These are phyloP conservation scores for Pseudocercospora cruenta DNA, from an alignment of 2,329 filamentous ascomycete species.

Conservation along the genomic window DNA sequence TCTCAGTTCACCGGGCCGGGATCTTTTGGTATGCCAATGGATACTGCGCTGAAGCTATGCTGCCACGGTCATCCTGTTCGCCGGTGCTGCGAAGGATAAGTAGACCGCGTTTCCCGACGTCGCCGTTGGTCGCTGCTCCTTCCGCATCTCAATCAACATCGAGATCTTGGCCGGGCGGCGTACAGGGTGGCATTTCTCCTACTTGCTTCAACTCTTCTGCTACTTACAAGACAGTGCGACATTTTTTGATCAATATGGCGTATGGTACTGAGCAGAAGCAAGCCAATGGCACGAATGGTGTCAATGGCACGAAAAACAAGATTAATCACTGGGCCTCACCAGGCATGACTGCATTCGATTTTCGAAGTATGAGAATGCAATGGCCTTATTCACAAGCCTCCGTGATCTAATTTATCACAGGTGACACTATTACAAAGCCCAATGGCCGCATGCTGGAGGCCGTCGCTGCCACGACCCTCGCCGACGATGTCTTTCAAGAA, in stretches of 20 bases:
- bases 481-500: constrained; percentile 83
- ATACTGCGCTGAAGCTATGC: constrained; percentile 8
- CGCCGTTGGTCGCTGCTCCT: not conserved
- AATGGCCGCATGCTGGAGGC: constrained; percentile 80
- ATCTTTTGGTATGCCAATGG: not conserved
- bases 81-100: constrained; percentile 25
- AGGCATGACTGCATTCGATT: constrained; percentile 58
- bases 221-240: not conserved
- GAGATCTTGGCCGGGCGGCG: constrained; percentile 19
- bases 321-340: constrained; percentile 45
- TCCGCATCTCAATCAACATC: not conserved
- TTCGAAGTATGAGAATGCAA: constrained; percentile 49
- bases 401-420: constrained; percentile 16
- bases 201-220: constrained; percentile 6
- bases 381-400: not conserved
- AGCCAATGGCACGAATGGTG: constrained; percentile 22
- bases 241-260: constrained; percentile 1
- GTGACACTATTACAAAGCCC: constrained; percentile 73
- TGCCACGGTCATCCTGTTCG: constrained; percentile 4
- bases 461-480: constrained; percentile 72
- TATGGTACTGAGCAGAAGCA: constrained; percentile 16
- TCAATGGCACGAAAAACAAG: constrained; percentile 24
- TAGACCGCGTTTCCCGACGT: constrained; percentile 1
- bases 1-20: constrained; percentile 7
- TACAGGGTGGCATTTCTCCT: constrained; percentile 4